phyloP scores from a whole-genome alignment of 176 grass and related monocot species.

The Raddia guianensis region DNA sequence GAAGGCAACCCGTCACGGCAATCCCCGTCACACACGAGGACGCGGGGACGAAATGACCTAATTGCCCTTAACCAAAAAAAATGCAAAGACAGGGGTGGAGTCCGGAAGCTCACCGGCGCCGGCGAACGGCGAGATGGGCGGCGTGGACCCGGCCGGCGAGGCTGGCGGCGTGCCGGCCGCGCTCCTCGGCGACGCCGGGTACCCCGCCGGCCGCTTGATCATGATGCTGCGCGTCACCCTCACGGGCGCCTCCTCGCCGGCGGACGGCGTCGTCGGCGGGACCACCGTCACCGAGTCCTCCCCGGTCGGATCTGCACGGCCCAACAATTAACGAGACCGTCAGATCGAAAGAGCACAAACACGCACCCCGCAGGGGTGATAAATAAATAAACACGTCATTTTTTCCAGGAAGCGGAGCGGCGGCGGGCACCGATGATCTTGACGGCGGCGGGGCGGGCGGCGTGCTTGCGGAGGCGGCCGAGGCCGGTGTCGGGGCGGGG shows the following conservation, averaged over 20 bases:
- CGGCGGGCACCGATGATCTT: constrained; percentile 59
- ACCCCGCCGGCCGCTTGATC: constrained; percentile 90
- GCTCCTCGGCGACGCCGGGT: constrained; percentile 60
- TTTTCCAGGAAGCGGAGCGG: neutral
- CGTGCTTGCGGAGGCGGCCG: constrained; percentile 78
- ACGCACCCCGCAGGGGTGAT: neutral
- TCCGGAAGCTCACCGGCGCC: constrained; percentile 56
- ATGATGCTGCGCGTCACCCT: constrained; percentile 97
- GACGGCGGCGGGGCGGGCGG: constrained; percentile 52
- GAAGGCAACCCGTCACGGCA: constrained; percentile 31
- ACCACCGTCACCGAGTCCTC: constrained; percentile 43
- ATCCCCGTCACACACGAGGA: constrained; percentile 5
- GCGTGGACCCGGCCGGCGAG: constrained; percentile 62
- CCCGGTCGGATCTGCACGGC: constrained; percentile 51
- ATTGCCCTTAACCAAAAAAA: constrained; percentile 15
- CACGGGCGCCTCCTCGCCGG: constrained; percentile 52
- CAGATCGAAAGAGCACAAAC: constrained; percentile 35
- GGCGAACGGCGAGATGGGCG: constrained; percentile 80
- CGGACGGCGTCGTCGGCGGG: constrained; percentile 44
- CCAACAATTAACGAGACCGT: neutral
- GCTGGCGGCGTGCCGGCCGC: constrained; percentile 72
- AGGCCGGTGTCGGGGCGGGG: constrained; percentile 90
- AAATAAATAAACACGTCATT: neutral
- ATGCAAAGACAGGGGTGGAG: neutral
- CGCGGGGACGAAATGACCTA: constrained; percentile 20